A percentile compares a stretch with the other conserved stretches of the same genome.
phyloP scores from a whole-genome alignment of 2,329 filamentous ascomycete species.

The Canariomyces notabilis region DNA sequence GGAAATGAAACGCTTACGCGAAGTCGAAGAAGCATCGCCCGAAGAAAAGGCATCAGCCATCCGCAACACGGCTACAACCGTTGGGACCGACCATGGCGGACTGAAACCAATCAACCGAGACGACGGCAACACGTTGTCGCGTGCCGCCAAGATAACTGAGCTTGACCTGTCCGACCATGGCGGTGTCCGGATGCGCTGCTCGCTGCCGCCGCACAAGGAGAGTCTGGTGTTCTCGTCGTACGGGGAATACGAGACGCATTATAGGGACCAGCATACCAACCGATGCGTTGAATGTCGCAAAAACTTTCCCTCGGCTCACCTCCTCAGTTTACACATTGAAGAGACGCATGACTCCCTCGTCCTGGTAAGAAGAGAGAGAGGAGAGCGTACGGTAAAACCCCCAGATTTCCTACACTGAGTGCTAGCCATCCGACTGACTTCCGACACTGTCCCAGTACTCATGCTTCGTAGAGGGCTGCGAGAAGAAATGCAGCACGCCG shows the following conservation, averaged over 20 bases:
- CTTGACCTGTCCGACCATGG: conserved; percentile 45
- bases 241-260: conserved; percentile 82
- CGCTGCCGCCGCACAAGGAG: conserved; percentile 71
- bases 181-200: conserved; percentile 63
- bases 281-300: conserved; percentile 78
- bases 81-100: neutral
- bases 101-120: conserved; percentile 6
- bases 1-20: conserved; percentile 61
- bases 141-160: conserved; percentile 52
- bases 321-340: conserved; percentile 78
- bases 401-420: neutral
- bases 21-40: conserved; percentile 43
- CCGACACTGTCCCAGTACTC: conserved; percentile 53
- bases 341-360: conserved; percentile 85
- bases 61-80: neutral
- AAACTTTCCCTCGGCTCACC: conserved; percentile 82
- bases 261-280: conserved; percentile 73
- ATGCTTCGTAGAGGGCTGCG: conserved; percentile 87
- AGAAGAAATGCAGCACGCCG: conserved; percentile 74
- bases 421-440: conserved; percentile 2
- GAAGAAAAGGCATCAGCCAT: conserved; percentile 9
- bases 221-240: conserved; percentile 67
- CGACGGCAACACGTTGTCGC: conserved; percentile 10
- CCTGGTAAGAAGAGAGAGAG: conserved; percentile 66
- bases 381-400: conserved; percentile 73